These are phyloP conservation scores for Hydnum rufescens DNA, from an alignment of 768 basidiomycete species.

Conservation along the genomic window DNA sequence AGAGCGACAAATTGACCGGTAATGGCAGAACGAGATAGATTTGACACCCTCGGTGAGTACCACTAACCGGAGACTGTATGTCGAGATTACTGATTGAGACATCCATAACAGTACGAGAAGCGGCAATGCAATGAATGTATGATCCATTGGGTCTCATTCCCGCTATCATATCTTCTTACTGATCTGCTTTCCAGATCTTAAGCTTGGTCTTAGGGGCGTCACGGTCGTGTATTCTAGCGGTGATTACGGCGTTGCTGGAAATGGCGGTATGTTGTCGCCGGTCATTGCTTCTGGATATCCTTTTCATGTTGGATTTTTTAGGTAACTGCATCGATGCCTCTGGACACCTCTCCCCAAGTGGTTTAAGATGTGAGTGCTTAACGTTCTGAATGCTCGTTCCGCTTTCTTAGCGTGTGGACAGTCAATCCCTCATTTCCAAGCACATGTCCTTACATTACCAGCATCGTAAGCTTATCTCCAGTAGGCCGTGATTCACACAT, in stretches of 20 bases:
- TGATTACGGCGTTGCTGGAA: slow-evolving; percentile 26
- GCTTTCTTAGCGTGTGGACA: not conserved
- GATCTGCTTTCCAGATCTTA: slow-evolving; percentile 11
- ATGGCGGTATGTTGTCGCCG: slow-evolving; percentile 14
- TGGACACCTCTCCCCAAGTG: not conserved
- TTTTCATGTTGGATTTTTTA: not conserved
- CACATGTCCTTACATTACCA: slow-evolving; percentile 25
- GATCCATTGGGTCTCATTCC: slow-evolving; percentile 14
- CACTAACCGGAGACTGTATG: no score
- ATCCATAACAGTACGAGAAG: not conserved
- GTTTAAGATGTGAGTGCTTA: not conserved
- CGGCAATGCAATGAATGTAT: slow-evolving; percentile 25
- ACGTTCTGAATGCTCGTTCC: not conserved
- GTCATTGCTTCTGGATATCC: not conserved
- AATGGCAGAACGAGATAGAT: not conserved
- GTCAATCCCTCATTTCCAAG: slow-evolving; percentile 28
- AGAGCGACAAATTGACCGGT: not conserved
- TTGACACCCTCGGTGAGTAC: slow-evolving; percentile 15
- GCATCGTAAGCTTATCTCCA: no score
- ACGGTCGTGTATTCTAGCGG: slow-evolving; percentile 28
- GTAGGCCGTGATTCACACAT: no score
- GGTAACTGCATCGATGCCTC: not conserved
- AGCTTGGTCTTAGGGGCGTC: slow-evolving; percentile 30
- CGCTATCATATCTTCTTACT: not conserved
- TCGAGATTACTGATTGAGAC: no score